Evolutionary conservation across 1,139 yeast genomes (phyloP).

Genomic region (Lodderomyces orthopsilosis): DNA sequence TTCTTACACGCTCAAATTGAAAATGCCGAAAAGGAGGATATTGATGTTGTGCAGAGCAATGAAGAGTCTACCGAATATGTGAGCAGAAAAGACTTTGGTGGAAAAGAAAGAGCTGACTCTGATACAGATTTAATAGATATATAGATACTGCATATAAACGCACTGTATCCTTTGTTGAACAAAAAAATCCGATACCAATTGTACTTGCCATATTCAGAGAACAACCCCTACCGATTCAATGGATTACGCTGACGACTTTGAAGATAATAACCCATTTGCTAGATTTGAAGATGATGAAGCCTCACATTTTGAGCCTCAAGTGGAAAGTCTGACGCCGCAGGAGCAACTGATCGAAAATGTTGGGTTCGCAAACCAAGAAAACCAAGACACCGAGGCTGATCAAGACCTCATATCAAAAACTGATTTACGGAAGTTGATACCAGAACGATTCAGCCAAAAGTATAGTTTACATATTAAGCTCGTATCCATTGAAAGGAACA

Average conservation of each 20-base stretch:
- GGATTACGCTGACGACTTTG: slow-evolving; percentile 65
- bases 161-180: not conserved
- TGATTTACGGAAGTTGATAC: slow-evolving; percentile 46
- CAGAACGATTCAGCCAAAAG: slow-evolving; percentile 46
- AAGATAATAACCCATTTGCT: slow-evolving; percentile 63
- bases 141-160: slow-evolving; percentile 3
- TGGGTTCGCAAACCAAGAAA: slow-evolving; percentile 6
- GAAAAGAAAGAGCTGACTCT: not conserved
- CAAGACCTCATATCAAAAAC: slow-evolving; percentile 21
- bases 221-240: slow-evolving; percentile 21
- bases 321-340: not conserved
- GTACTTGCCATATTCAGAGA: too few relatives aligned
- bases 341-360: slow-evolving; percentile 5
- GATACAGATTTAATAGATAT: slow-evolving; percentile 5
- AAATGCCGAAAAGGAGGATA: slow-evolving; percentile 3
- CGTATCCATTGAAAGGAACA: slow-evolving; percentile 37
- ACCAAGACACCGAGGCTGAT: slow-evolving; percentile 4
- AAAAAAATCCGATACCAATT: too few relatives aligned
- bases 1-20: slow-evolving; percentile 8
- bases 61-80: not conserved
- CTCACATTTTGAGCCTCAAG: not conserved
- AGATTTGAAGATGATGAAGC: slow-evolving; percentile 21
- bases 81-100: not conserved
- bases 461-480: slow-evolving; percentile 31
- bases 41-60: not conserved